Conservation (phyloP, 257 asterid genomes). For the Ocimum tenuiflorum region DNA sequence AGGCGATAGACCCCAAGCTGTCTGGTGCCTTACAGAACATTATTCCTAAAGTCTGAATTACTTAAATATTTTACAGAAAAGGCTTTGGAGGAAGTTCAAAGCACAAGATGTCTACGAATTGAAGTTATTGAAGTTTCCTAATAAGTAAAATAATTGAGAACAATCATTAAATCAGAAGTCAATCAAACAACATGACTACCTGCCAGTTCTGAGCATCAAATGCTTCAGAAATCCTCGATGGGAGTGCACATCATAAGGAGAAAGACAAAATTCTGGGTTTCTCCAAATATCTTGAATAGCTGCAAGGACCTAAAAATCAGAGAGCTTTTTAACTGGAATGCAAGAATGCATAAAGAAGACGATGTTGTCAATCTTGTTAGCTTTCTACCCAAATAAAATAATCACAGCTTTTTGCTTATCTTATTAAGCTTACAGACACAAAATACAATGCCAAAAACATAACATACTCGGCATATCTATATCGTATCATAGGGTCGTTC, state of each 20-base stretch:
- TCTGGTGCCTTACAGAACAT: too few species aligned
- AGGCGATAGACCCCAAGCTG: too few species aligned
- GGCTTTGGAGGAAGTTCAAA: not conserved
- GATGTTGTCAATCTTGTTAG: not conserved
- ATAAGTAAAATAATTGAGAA: not conserved
- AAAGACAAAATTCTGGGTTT: slow-evolving; percentile 51
- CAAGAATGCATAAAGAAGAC: slow-evolving; percentile 6
- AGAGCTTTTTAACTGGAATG: slow-evolving; percentile 24
- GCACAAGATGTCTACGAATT: not conserved
- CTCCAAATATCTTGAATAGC: slow-evolving; percentile 84
- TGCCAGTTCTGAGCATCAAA: slow-evolving; percentile 87
- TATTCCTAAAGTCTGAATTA: not conserved
- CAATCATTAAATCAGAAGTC: not conserved
- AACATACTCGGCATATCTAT: slow-evolving; percentile 10
- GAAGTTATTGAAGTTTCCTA: not conserved
- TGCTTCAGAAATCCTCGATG: slow-evolving; percentile 89
- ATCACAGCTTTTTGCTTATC: not conserved
- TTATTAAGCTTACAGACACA: not conserved
- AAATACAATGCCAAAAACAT: slow-evolving; percentile 1
- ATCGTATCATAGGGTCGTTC: not conserved
- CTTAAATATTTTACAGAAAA: not conserved
- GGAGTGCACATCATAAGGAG: slow-evolving; percentile 81
- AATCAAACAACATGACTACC: slow-evolving; percentile 37
- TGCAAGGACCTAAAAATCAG: slow-evolving; percentile 86
- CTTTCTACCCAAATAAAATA: not conserved